These are phyloP conservation scores for Globisporangium cederbergense DNA, from an alignment of 352 stramenopile genomes.

Conservation along the genomic window DNA sequence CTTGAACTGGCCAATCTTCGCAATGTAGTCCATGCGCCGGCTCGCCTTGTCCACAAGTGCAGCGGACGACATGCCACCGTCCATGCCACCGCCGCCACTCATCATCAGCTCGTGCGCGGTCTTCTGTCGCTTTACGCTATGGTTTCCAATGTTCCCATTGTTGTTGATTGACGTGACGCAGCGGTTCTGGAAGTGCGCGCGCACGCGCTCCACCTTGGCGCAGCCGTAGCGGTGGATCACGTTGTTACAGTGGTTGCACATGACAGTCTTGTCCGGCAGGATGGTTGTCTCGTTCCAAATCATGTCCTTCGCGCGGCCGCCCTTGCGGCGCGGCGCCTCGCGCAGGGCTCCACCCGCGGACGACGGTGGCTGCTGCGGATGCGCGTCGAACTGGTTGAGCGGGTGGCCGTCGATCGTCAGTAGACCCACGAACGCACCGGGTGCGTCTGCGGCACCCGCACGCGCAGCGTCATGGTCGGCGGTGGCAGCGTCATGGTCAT, in stretches of 20 bases:
- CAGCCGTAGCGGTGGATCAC: conserved; percentile 69
- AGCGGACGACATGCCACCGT: no score
- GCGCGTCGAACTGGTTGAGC: conserved; percentile 10
- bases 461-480: conserved; percentile 8
- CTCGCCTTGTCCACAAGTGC: background rate
- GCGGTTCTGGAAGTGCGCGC: conserved; percentile 63
- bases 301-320: conserved; percentile 46
- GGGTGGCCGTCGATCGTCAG: conserved; percentile 11
- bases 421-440: background rate
- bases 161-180: conserved; percentile 24
- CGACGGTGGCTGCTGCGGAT: background rate
- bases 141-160: conserved; percentile 13
- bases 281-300: conserved; percentile 64
- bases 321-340: conserved; percentile 31
- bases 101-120: background rate
- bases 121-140: conserved; percentile 10
- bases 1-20: conserved; percentile 61
- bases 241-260: conserved; percentile 65
- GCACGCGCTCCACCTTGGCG: conserved; percentile 70
- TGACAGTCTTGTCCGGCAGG: conserved; percentile 47
- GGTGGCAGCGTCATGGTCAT: conserved; percentile 1
- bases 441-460: no score
- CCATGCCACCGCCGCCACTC: no score
- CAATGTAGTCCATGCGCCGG: conserved; percentile 26
- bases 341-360: background rate